Conservation (phyloP, 768 basidiomycete genomes). For the Auriculariales sp. region DNA sequence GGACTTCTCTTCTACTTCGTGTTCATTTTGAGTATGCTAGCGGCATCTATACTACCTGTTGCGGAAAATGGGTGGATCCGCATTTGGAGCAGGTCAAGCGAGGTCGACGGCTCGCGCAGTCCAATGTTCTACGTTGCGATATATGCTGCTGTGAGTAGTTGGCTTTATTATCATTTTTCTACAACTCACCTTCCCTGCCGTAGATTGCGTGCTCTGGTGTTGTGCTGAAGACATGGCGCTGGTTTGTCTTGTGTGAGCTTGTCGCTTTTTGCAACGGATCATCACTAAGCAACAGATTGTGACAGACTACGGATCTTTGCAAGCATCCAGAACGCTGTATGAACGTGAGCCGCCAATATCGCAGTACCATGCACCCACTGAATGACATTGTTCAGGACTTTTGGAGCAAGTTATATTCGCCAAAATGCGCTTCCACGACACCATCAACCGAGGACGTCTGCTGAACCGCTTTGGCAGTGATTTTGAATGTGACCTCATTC, state of each 20-base stretch:
- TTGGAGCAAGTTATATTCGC: conserved; percentile 76
- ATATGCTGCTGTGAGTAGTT: conserved; percentile 45
- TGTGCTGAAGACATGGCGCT: conserved; percentile 44
- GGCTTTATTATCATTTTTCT: conserved; percentile 14
- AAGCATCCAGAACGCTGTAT: conserved; percentile 66
- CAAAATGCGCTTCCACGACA: conserved; percentile 86
- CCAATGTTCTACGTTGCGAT: conserved; percentile 52
- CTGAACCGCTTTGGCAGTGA: conserved; percentile 83
- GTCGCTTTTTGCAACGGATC: not conserved
- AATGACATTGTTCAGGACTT: conserved; percentile 24
- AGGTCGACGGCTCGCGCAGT: conserved; percentile 39
- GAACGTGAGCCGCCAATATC: conserved; percentile 28
- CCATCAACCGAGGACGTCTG: conserved; percentile 69
- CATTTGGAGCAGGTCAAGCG: conserved; percentile 18
- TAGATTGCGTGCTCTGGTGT: conserved; percentile 25
- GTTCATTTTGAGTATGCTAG: conserved; percentile 35
- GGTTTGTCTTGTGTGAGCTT: conserved; percentile 57
- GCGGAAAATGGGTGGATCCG: conserved; percentile 53
- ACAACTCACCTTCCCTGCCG: not conserved
- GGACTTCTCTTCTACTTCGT: conserved; percentile 39
- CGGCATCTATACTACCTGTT: conserved; percentile 48
- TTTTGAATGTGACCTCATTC: conserved; percentile 38
- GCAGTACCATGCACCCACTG: conserved; percentile 8
- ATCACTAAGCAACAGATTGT: conserved; percentile 6
- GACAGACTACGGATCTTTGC: conserved; percentile 62